Evolutionary conservation across 495 filamentous ascomycete genomes (phyloP), one percentile per base, ranked within the genome.

Genomic region (Xylaria venustula): DNA sequence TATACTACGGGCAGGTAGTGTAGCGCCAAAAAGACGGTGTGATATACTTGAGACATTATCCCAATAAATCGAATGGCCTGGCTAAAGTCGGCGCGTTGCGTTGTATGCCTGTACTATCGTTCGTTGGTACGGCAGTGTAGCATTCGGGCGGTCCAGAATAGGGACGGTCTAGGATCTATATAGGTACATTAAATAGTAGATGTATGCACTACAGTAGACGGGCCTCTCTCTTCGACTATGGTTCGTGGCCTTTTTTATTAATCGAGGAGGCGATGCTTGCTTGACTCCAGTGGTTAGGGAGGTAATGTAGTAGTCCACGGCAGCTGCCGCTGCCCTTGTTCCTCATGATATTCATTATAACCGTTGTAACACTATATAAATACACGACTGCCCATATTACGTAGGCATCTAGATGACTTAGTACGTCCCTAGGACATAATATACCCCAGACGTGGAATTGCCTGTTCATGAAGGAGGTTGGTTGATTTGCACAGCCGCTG

Each of bases 21-120:
- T 34, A n/a, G n/a, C n/a, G n/a, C n/a, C n/a, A n/a, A n/a, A n/a
- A n/a, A n/a, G n/a, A n/a, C n/a, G n/a, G n/a, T 4, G 44, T 30
- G 34, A 51, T 12, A 11, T 23, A 60, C 47, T n/a, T 60, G 57
- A 60, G 57, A 60, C 57, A 41, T n/a, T n/a, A 44, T 7, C 37
- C 28, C 47, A 52, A 41, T 52, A 14, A 28, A 52, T 22, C 47
- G 28, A 46, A 52, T 30, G 37, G 34, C 23, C 47, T 52, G 48
- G 47, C 20, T 44, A 34, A 34, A 34, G 45, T 30, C 34, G 25
- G 26, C 40, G 8, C 37, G 26, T 52, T 45, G 56, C 56, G 34
- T n/a, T 22, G 51, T 36, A 54, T 54, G 22, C 28, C 25, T 17
- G 42, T 25, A 2, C 51, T 26, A n/a, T 22, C 47, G 44, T 49